A percentile compares a stretch with the other conserved stretches of the same genome.
phyloP scores from a whole-genome alignment of 257 asterid genomes.

The Rehmannia glutinosa region DNA sequence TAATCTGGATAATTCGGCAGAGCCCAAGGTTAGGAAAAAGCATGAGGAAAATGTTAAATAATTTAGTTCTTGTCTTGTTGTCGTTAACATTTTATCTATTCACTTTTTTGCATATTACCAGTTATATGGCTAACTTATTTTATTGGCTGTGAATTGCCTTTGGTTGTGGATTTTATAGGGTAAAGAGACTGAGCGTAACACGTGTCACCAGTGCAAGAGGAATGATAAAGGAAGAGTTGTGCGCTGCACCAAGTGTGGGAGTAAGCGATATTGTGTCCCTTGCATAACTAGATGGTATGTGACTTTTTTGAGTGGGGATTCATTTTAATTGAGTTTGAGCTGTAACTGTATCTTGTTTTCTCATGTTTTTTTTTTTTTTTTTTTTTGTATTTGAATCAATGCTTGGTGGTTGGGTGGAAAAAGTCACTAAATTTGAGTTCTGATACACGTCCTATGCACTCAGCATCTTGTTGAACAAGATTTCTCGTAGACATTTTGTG shows the following conservation, averaged over 20 bases:
- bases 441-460: neutral
- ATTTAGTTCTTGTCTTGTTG: neutral
- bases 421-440: constrained; percentile 1
- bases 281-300: constrained; percentile 76
- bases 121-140: neutral
- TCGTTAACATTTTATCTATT: neutral
- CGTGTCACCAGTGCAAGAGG: constrained; percentile 92
- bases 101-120: neutral
- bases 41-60: constrained; percentile 29
- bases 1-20: constrained; percentile 6
- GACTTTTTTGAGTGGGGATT: neutral
- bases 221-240: constrained; percentile 81
- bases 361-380: too few relatives aligned
- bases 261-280: constrained; percentile 65
- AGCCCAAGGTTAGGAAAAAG: constrained; percentile 4
- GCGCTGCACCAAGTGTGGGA: constrained; percentile 54
- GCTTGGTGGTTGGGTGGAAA: neutral
- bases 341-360: neutral
- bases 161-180: constrained; percentile 37
- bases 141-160: too few relatives aligned
- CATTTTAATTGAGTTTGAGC: neutral
- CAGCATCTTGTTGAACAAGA: constrained; percentile 6
- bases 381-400: neutral
- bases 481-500: neutral
- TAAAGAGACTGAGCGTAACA: constrained; percentile 31